Evolutionary conservation across 202 grass and related monocot species (phyloP), one percentile per base, ranked within the genome.

Genomic region (Hordeum pubiflorum): DNA sequence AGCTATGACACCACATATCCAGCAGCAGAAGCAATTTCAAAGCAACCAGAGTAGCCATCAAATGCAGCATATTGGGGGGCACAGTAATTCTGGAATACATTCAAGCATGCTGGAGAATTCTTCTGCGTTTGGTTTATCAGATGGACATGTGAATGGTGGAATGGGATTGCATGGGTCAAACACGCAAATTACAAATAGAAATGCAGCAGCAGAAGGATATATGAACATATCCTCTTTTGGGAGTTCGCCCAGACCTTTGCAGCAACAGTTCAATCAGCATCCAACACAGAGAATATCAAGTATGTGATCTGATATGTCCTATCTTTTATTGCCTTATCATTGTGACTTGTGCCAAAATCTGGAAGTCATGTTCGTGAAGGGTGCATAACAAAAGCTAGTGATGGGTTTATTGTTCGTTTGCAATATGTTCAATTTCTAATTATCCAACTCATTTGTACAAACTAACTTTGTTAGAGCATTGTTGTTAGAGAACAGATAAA

Each of bases 11-110:
- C 76, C 83, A 26, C 87, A 86, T 44, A 82, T 89, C 78, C 89
- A 93, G 78, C 90, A 87, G 17, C 97, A 91, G 86, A 95, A 95
- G 56, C 92, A 91, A 88, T 92, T 93, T 85, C 58, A 70, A 24
- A 84, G 74, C 77, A 99, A 84, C 76, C 91, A 84, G 83, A 84
- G 73, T 62, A 91, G 65, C 82, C 87, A 89, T 79, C 92, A 93
- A 83, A 84, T 93, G 36, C 79, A 90, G 66, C 58, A 88, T 74
- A 70, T 92, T 66, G 86, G 83, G 76, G 81, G 80, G 2, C 83
- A 89, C 76, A 82, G 81, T 77, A 82, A 82, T 85, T 81, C 89
- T 89, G 90, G 86, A 85, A 83, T 94, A 69, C 87, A 91, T 86
- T 89, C 89, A 60, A 89, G 46, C 83, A 65, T 96, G 81, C 77